A percentile compares a stretch with the other conserved stretches of the same genome.
These are phyloP conservation scores for Neofusicoccum laricinum DNA, from an alignment of 2,329 filamentous ascomycete species.

Conservation along the genomic window DNA sequence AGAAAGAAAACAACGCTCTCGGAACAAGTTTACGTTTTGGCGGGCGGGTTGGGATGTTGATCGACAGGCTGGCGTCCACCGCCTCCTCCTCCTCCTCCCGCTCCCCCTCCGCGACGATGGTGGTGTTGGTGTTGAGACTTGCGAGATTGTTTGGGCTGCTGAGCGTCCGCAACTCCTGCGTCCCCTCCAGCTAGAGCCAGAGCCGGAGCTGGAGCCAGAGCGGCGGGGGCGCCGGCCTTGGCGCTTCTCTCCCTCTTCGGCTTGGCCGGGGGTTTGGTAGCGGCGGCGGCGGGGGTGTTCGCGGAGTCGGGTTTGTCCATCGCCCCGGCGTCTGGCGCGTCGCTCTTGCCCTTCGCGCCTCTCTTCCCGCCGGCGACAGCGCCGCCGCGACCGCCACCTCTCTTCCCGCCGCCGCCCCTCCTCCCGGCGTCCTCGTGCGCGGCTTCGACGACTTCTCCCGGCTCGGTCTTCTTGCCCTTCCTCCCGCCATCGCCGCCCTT, in stretches of 20 bases:
- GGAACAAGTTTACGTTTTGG: background rate
- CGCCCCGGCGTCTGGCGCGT: too few relatives aligned
- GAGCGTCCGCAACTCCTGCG: background rate
- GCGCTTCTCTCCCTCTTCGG: background rate
- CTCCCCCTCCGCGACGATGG: background rate
- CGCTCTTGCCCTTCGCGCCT: background rate
- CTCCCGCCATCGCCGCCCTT: slow-evolving; percentile 23
- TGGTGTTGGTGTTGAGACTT: background rate
- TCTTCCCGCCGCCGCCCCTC: background rate
- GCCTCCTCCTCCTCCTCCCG: background rate
- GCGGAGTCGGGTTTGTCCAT: background rate
- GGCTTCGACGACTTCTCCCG: too few relatives aligned
- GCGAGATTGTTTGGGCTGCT: background rate
- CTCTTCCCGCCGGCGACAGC: background rate
- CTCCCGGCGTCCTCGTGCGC: background rate
- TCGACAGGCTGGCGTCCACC: background rate
- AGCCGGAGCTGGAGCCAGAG: background rate
- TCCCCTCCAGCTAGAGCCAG: background rate
- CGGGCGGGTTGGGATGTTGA: background rate
- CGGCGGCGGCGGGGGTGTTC: background rate
- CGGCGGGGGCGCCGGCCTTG: background rate
- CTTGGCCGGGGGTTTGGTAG: background rate
- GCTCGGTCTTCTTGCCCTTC: too few relatives aligned
- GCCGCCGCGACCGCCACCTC: slow-evolving; percentile 5
- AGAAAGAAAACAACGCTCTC: too few relatives aligned